phyloP scores from a whole-genome alignment of 148 eudicot species.

The Rhododendron molle region DNA sequence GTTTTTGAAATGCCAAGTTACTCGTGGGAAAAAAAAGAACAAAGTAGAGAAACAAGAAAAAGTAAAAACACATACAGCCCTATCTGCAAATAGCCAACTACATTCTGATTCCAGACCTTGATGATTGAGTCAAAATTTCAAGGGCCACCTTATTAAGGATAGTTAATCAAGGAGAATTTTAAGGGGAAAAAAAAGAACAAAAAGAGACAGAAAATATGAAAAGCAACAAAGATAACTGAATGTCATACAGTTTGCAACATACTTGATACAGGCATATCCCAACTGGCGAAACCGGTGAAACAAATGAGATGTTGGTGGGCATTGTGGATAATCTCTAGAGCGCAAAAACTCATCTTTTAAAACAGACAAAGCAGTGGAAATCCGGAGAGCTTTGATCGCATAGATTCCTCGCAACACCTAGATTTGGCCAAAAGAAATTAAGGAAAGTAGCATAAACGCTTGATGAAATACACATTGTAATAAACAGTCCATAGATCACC shows the following conservation, averaged over 20 bases:
- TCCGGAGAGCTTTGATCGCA: constrained; percentile 93
- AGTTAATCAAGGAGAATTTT: neutral
- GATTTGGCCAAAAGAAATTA: constrained; percentile 7
- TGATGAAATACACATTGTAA: constrained; percentile 3
- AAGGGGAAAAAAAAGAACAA: neutral
- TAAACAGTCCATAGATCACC: constrained; percentile 34
- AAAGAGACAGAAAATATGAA: neutral
- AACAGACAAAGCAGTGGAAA: constrained; percentile 94
- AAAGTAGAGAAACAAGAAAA: neutral
- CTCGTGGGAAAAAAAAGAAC: neutral
- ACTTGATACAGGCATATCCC: constrained; percentile 98
- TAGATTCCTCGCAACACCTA: constrained; percentile 89
- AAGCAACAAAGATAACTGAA: neutral
- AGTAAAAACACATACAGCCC: neutral
- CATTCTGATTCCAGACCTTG: neutral
- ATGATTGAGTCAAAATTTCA: neutral
- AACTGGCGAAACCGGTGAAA: constrained; percentile 92
- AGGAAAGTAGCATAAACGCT: constrained; percentile 4
- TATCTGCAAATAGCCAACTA: neutral
- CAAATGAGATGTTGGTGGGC: constrained; percentile 93
- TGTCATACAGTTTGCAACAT: constrained; percentile 13
- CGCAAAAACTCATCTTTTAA: constrained; percentile 93
- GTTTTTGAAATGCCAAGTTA: neutral
- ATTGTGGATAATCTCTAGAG: constrained; percentile 94
- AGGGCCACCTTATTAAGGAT: neutral